phyloP scores from a whole-genome alignment of 2,329 filamentous ascomycete species.

The Pleoardoris graminearum region DNA sequence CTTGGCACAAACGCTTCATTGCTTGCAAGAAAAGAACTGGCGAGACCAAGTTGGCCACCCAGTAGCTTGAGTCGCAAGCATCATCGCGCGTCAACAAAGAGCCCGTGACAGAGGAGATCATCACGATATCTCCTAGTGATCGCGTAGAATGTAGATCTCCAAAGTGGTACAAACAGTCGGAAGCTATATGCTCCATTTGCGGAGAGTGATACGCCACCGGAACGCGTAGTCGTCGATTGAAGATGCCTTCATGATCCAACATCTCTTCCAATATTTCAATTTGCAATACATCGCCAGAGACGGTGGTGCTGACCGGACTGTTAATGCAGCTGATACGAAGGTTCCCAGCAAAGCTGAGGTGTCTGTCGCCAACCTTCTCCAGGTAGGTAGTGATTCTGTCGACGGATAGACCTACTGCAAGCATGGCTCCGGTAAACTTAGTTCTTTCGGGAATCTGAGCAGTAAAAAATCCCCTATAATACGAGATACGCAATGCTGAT shows the following conservation, averaged over 20 bases:
- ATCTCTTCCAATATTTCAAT: conserved; percentile 37
- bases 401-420: no score
- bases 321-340: conserved; percentile 35
- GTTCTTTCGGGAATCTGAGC: no score
- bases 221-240: conserved; percentile 45
- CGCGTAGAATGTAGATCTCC: neutral
- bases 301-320: conserved; percentile 45
- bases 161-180: neutral
- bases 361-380: neutral
- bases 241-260: conserved; percentile 43
- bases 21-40: conserved; percentile 39
- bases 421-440: no score
- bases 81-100: neutral
- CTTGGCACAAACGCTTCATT: neutral
- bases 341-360: neutral
- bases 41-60: conserved; percentile 45
- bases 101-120: conserved; percentile 16
- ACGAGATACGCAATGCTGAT: no score
- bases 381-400: no score
- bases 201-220: conserved; percentile 52
- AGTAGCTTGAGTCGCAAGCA: conserved; percentile 35
- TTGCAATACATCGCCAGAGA: conserved; percentile 48
- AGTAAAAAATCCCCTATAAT: no score
- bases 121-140: neutral
- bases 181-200: conserved; percentile 38